These are phyloP conservation scores for Articulospora tetracladia DNA, from an alignment of 495 filamentous ascomycete species.

Conservation along the genomic window DNA sequence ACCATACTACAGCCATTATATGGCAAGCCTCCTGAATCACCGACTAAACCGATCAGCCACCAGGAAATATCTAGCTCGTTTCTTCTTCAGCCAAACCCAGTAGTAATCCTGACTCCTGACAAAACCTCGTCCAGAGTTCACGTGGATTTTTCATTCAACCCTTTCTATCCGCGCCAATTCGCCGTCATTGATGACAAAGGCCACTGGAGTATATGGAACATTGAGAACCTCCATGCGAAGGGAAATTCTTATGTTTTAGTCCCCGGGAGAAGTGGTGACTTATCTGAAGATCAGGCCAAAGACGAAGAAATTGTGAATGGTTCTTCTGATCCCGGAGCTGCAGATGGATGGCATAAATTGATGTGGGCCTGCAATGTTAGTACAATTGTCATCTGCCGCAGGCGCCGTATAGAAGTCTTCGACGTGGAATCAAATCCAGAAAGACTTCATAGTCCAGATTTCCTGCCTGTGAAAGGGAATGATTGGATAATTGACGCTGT, in stretches of 20 bases:
- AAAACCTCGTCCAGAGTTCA: slow-evolving; percentile 57
- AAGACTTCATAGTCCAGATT: slow-evolving; percentile 36
- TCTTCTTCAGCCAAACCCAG: slow-evolving; percentile 56
- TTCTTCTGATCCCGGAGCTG: slow-evolving; percentile 14
- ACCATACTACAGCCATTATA: slow-evolving; percentile 55
- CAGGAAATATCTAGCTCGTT: slow-evolving; percentile 30
- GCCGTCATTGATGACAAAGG: slow-evolving; percentile 70
- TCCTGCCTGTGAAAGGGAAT: slow-evolving; percentile 6
- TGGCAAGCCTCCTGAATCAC: slow-evolving; percentile 5
- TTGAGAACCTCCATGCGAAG: slow-evolving; percentile 29
- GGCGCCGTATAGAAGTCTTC: slow-evolving; percentile 34
- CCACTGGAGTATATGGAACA: slow-evolving; percentile 73
- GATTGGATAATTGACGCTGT: slow-evolving; percentile 52
- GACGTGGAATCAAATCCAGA: slow-evolving; percentile 13
- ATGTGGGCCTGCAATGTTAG: slow-evolving; percentile 45
- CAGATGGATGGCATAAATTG: slow-evolving; percentile 48
- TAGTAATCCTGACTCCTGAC: slow-evolving; percentile 49
- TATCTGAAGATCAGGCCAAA: slow-evolving; percentile 22
- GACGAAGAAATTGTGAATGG: slow-evolving; percentile 17
- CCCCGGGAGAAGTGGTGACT: slow-evolving; percentile 9
- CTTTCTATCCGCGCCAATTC: slow-evolving; percentile 58
- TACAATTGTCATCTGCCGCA: slow-evolving; percentile 43
- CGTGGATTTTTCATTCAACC: slow-evolving; percentile 74
- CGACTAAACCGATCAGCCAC: background rate
- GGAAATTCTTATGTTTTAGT: background rate